These are phyloP conservation scores for Erythrobasidium hasegawianum DNA, from an alignment of 1,284 basidiomycete genomes.

Conservation along the genomic window DNA sequence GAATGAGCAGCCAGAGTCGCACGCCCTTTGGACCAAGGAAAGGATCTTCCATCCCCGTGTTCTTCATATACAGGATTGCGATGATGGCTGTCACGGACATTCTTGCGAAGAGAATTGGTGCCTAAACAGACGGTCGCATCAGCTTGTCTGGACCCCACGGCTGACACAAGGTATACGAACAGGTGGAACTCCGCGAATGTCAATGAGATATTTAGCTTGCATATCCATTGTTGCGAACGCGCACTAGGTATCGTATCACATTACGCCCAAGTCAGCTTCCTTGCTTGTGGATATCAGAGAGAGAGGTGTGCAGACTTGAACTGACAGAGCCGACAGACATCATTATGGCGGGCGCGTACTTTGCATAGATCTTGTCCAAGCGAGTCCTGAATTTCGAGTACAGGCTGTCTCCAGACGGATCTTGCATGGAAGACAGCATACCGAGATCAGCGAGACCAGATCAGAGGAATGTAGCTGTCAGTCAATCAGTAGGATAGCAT, in stretches of 20 bases:
- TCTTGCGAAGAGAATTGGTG: not conserved
- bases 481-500: no score
- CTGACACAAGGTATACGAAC: not conserved
- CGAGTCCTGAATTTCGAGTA: not conserved
- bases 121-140: not conserved
- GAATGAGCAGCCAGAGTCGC: not conserved
- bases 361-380: not conserved
- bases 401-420: not conserved
- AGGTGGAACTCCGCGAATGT: not conserved
- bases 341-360: not conserved
- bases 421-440: no score
- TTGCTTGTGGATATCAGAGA: not conserved
- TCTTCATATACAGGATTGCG: not conserved
- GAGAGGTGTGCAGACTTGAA: not conserved
- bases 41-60: not conserved
- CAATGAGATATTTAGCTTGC: not conserved
- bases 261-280: not conserved
- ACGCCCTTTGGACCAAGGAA: not conserved
- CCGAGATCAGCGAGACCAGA: no score
- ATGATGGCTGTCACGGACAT: conserved; percentile 1
- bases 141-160: not conserved
- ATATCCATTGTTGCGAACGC: conserved; percentile 8
- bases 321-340: conserved; percentile 3
- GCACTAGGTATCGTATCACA: not conserved
- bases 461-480: no score